Evolutionary conservation across 345 rosid species (phyloP).

Genomic region (Rhodamnia argentea): DNA sequence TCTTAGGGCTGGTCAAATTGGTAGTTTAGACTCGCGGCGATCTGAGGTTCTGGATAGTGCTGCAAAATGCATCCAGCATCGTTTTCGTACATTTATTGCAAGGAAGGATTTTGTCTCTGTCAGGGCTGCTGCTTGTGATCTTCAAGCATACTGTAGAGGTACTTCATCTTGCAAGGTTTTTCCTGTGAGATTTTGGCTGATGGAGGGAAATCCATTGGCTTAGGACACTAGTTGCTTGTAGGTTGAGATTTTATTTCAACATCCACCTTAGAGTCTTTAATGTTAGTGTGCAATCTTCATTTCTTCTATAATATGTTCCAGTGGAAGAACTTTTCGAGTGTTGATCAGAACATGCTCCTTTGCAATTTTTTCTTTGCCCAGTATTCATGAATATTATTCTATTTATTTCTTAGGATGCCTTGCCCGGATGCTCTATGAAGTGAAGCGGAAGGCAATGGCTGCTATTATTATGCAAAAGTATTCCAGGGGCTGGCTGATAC

Average conservation of each 20-base stretch:
- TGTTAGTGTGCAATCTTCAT: neutral
- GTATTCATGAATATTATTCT: neutral
- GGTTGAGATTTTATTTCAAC: neutral
- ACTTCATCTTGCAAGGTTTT: neutral
- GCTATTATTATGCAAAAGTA: conserved; percentile 60
- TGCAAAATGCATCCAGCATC: conserved; percentile 66
- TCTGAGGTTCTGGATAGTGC: conserved; percentile 84
- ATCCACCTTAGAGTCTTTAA: neutral
- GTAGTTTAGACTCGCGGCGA: conserved; percentile 68
- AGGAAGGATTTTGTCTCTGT: conserved; percentile 40
- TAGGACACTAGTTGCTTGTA: neutral
- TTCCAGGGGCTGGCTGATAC: conserved; percentile 50
- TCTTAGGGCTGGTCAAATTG: conserved; percentile 97
- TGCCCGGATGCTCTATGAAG: conserved; percentile 46
- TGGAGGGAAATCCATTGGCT: neutral
- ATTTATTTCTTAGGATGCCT: conserved; percentile 55
- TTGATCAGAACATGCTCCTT: neutral
- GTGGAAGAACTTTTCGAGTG: neutral
- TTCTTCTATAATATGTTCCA: neutral
- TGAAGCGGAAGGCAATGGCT: conserved; percentile 58
- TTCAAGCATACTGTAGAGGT: conserved; percentile 94
- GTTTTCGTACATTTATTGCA: conserved; percentile 47
- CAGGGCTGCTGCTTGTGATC: conserved; percentile 46
- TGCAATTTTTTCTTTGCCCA: neutral
- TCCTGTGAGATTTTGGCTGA: neutral